phyloP scores from a whole-genome alignment of 2,329 filamentous ascomycete species.

The Penicillium sp. region DNA sequence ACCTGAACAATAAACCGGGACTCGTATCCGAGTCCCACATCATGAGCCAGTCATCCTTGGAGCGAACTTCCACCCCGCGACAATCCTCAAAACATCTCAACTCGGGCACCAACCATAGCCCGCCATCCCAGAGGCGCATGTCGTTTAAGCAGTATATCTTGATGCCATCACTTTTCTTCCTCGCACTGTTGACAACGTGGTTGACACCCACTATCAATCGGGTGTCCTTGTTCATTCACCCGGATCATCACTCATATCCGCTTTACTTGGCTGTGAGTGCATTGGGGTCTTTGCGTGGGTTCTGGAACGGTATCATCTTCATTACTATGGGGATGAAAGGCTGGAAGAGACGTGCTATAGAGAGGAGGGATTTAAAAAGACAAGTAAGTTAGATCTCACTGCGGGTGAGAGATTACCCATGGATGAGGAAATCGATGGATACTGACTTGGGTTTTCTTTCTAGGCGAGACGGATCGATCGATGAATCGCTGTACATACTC shows the following conservation, averaged over 20 bases:
- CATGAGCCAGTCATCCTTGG: conserved; percentile 11
- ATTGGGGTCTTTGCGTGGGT: conserved; percentile 40
- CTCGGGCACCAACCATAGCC: conserved; percentile 2
- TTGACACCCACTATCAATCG: conserved; percentile 42
- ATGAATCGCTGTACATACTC: not conserved
- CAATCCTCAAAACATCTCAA: not conserved
- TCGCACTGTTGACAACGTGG: conserved; percentile 40
- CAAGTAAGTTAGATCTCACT: not conserved
- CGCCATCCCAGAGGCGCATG: conserved; percentile 30
- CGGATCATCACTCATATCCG: conserved; percentile 30
- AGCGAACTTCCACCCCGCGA: conserved; percentile 3
- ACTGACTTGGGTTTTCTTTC: not conserved
- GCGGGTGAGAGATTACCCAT: not conserved
- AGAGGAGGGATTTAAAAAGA: not conserved
- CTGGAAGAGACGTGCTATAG: conserved; percentile 17
- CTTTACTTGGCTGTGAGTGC: conserved; percentile 37
- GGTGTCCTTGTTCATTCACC: conserved; percentile 35
- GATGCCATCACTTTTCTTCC: conserved; percentile 43
- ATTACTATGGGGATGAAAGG: conserved; percentile 42
- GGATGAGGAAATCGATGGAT: not conserved
- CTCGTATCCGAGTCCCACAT: conserved; percentile 10
- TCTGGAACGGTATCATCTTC: conserved; percentile 45
- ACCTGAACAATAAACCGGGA: not conserved
- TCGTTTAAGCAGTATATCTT: conserved; percentile 44
- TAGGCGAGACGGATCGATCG: not conserved